Evolutionary conservation across 495 filamentous ascomycete species (phyloP), one percentile per base, ranked within the genome.

Genomic region (Thermothielavioides terrestris): DNA sequence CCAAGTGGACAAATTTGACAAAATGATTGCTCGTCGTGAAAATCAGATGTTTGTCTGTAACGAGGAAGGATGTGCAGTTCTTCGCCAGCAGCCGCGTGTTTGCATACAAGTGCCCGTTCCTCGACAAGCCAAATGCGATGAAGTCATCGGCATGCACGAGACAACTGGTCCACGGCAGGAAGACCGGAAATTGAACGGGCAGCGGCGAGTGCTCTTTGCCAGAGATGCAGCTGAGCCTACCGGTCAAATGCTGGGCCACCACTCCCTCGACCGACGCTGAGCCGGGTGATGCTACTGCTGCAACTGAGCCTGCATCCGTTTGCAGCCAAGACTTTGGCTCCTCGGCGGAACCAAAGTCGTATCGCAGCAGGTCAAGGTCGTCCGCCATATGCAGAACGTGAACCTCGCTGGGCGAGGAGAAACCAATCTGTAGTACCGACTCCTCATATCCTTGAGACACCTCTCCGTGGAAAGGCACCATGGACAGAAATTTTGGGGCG

Each of bases 11-110:
- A 63, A 97, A 97, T 63, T 96, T 98, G 47, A 96, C 67, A 14
- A 94, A 72, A 65, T 96, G 89, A 51, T 88, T 85, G 41, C 82
- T 88, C 1, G 91, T 97, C 17, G 92, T 96, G 62, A 87, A 89
- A 40, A 97, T 79, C 15, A 98, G 69, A 73, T 95, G 89, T 23
- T 79, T 75, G n/a, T 80, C 68, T 0, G 90, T 95, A 28, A 89
- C 68, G 12, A 88, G 58, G 59, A 94, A 95, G 0, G 92, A 97
- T 1, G 92, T 96, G 68, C 89, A 95, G 54, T 88, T 92, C 59
- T 83, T 85, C 2, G 80, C 79, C 32, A 97, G 67, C 12, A 81
- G 70, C 17, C 76, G 74, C 30, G 82, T 79, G 55, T 92, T 89
- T 22, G 85, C 85, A 58, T 83, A 94, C 11, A 98, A 70, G 46